Evolutionary conservation across 2,329 filamentous ascomycete genomes (phyloP).

Genomic region (Cladophialophora exuberans): DNA sequence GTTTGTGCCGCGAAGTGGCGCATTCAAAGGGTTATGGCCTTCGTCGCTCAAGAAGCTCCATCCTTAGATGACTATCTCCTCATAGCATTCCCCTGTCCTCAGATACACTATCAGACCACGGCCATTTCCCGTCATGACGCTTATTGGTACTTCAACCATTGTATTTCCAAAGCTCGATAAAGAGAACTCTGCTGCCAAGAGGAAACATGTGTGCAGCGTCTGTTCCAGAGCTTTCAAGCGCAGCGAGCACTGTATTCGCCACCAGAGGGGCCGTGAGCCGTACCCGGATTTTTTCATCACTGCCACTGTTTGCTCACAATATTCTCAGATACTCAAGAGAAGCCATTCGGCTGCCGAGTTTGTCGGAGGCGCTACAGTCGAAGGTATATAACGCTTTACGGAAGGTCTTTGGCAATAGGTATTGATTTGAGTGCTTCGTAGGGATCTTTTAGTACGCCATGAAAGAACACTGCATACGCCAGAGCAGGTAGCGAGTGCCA

Average conservation of each 20-base stretch:
- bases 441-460: constrained; percentile 42
- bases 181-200: constrained; percentile 16
- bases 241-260: constrained; percentile 41
- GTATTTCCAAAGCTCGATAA: constrained; percentile 27
- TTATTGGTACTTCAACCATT: constrained; percentile 22
- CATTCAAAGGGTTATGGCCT: background rate
- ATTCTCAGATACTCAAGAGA: constrained; percentile 37
- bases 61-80: background rate
- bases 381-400: constrained; percentile 32
- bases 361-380: constrained; percentile 40
- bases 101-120: background rate
- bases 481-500: constrained; percentile 31
- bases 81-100: background rate
- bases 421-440: constrained; percentile 25
- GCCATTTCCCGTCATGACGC: constrained; percentile 16
- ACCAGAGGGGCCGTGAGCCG: constrained; percentile 40
- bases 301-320: constrained; percentile 1
- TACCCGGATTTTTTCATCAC: background rate
- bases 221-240: constrained; percentile 40
- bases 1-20: constrained; percentile 8
- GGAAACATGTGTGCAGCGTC: constrained; percentile 34
- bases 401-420: background rate
- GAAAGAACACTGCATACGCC: constrained; percentile 40
- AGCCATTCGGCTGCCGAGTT: constrained; percentile 40
- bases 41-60: constrained; percentile 2